Conservation (phyloP, 1,284 basidiomycete genomes). For the Cerioporus squamosus region DNA sequence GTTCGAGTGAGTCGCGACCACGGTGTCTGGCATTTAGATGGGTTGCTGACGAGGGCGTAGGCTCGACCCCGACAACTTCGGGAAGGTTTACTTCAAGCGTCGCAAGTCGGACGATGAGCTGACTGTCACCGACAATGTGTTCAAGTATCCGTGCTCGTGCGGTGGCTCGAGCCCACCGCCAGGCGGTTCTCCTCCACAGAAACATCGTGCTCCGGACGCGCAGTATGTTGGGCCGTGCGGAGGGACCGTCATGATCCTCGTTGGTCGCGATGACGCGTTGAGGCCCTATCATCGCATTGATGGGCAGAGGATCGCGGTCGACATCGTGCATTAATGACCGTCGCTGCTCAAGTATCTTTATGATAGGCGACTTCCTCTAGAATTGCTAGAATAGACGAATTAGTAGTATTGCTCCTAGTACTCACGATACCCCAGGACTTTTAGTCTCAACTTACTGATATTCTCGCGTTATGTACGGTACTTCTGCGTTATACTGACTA, state of each 20-base stretch:
- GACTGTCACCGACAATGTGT: constrained; percentile 2
- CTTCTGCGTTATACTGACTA: too few relatives aligned
- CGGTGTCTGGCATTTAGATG: too few relatives aligned
- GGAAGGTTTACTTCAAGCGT: background rate
- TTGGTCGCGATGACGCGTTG: constrained; percentile 12
- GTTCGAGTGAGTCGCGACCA: constrained; percentile 6
- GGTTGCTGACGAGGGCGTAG: background rate
- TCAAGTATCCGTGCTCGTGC: constrained; percentile 15
- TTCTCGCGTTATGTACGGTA: too few relatives aligned
- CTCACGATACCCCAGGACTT: too few relatives aligned
- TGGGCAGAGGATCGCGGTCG: constrained; percentile 12
- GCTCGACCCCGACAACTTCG: background rate
- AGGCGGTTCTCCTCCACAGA: background rate
- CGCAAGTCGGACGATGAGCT: background rate
- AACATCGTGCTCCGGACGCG: background rate
- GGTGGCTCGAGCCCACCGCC: background rate
- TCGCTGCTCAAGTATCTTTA: too few relatives aligned
- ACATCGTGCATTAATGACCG: constrained; percentile 10
- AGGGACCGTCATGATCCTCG: constrained; percentile 6
- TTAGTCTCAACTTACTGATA: too few relatives aligned
- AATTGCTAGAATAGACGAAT: too few relatives aligned
- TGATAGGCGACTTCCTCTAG: too few relatives aligned
- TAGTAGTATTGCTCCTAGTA: too few relatives aligned
- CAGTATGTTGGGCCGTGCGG: constrained; percentile 8
- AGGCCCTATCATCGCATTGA: constrained; percentile 1